Evolutionary conservation across 2,329 filamentous ascomycete genomes (phyloP), one percentile per base, ranked within the genome.

Genomic region (Ophiostoma pallidulum): DNA sequence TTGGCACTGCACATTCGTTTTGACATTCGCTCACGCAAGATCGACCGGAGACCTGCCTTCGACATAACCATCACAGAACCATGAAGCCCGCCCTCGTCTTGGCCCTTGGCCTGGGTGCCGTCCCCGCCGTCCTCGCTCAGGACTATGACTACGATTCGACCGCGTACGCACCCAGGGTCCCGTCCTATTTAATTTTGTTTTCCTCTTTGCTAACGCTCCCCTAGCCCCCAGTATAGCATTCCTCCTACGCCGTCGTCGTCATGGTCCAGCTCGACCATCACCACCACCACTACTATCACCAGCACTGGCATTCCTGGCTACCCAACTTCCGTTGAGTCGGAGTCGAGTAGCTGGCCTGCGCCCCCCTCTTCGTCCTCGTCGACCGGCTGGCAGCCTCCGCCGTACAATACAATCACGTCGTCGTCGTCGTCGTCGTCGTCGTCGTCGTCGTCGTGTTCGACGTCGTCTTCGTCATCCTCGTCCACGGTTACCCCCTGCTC

Each of bases 51-150:
- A n/a, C n/a, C n/a, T n/a, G n/a, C n/a, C n/a, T n/a, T n/a, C n/a
- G n/a, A n/a, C n/a, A n/a, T n/a, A 28, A 28, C 24, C 24, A 28
- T 6, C 5, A 28, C 5, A 22, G 12, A n/a, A 13, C 24, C n/a
- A 46, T 46, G 44, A 46, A 46, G 29, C n/a, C 29, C 9, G 19
- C 20, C 2, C 36, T 36, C 29, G 8, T 46, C n/a, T n/a, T 35
- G 29, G 43, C 37, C 20, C 20, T 46, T 5, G 28, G 36, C n/a
- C 36, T 46, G n/a, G 29, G 28, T 5, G 29, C 33, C 24, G 16
- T n/a, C n/a, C n/a, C 29, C 3, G 29, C 29, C 9, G 37, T 28
- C n/a, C 2, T 16, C n/a, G 28, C 19, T 29, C 44, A 46, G 36
- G 38, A 22, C 19, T 40, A 40, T 10, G 44, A 4, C 28, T 46